These are phyloP conservation scores for Fusarium musae DNA, from an alignment of 2,329 filamentous ascomycete species.

Conservation along the genomic window DNA sequence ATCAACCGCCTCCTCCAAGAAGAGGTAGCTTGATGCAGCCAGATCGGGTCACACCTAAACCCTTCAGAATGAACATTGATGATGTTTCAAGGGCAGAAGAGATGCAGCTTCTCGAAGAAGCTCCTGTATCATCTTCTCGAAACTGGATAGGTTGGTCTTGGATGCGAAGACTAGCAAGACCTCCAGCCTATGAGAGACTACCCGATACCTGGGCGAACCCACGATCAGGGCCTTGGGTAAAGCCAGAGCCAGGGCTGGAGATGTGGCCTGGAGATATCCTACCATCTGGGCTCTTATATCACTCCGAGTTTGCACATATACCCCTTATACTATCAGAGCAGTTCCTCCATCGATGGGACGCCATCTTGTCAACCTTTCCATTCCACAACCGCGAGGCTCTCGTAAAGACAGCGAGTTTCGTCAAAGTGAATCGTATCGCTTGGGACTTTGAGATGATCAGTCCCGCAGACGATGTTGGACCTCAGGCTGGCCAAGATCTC, in stretches of 20 bases:
- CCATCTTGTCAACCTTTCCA: neutral
- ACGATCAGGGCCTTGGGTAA: slow-evolving; percentile 5
- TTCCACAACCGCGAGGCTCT: neutral
- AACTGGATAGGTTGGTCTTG: neutral
- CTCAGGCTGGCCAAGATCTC: slow-evolving; percentile 1
- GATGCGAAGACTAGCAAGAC: neutral
- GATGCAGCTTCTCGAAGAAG: neutral
- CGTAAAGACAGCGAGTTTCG: neutral
- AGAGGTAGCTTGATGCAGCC: neutral
- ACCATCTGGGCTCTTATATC: slow-evolving; percentile 3
- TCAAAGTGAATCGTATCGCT: neutral
- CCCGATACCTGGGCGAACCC: neutral
- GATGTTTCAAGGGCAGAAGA: neutral
- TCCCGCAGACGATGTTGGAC: neutral
- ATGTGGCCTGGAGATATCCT: slow-evolving; percentile 8
- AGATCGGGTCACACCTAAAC: neutral
- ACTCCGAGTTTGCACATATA: neutral
- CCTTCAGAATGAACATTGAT: neutral
- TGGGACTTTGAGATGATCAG: neutral
- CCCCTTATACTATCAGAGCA: neutral
- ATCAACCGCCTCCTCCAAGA: neutral
- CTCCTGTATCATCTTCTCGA: neutral
- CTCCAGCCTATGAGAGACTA: neutral
- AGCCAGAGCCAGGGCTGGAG: neutral
- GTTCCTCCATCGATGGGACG: slow-evolving; percentile 3